Conservation (phyloP, 73 alveolate genomes). For the Symbiodinium natans region DNA sequence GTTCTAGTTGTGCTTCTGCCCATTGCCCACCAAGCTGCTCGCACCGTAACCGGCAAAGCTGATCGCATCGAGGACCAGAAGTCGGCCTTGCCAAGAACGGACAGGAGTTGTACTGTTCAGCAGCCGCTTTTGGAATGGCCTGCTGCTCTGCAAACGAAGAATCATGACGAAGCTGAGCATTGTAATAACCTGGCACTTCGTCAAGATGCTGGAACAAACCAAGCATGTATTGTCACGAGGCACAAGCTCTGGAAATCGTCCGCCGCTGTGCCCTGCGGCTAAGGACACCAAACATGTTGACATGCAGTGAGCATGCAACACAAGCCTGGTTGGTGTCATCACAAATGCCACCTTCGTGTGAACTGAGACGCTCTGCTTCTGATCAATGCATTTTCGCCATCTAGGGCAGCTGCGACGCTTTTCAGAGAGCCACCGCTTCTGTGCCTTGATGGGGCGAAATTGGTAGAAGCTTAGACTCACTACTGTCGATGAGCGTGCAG, state of each 20-base stretch:
- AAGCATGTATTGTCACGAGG: neutral
- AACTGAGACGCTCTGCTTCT: neutral
- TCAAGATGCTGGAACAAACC: neutral
- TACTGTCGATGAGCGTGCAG: too few relatives aligned
- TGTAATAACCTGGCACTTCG: neutral
- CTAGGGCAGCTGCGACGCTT: slow-evolving; percentile 15
- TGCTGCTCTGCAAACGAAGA: neutral
- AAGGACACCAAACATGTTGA: too few relatives aligned
- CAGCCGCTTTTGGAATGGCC: too few relatives aligned
- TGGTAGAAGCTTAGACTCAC: too few relatives aligned
- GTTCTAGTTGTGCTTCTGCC: neutral
- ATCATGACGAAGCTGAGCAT: neutral
- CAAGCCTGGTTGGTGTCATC: neutral
- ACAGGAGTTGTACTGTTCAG: too few relatives aligned
- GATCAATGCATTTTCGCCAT: neutral
- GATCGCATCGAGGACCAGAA: slow-evolving; percentile 30
- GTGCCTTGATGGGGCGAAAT: too few relatives aligned
- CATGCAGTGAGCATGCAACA: neutral
- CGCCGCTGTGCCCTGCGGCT: neutral
- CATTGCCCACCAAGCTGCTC: neutral
- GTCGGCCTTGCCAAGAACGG: neutral
- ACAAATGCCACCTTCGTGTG: neutral
- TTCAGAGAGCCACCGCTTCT: slow-evolving; percentile 75
- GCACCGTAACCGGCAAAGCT: slow-evolving; percentile 36
- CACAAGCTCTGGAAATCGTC: neutral